Base-by-base conservation (phyloP, 2,329 filamentous ascomycete species). In the Stachybotrys chartarum region DNA sequence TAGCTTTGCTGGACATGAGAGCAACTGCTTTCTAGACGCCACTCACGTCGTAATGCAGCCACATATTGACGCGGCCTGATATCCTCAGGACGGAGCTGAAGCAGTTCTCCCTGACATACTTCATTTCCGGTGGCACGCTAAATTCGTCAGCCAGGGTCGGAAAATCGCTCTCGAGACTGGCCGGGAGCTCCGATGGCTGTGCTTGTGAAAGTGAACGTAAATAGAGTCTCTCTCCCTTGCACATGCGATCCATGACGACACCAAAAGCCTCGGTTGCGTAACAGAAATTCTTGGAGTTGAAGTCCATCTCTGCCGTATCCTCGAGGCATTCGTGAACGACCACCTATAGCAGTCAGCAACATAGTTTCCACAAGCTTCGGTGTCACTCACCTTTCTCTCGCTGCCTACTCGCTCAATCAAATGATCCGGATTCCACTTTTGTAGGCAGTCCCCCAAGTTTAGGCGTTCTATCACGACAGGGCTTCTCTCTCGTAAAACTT, bases 41-140 rank as follows among this genome's bases (percentile, higher is more conserved):
- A 50, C 51, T 71, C 68, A 87, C 85, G 71, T 95, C 90, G 73
- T 94, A 95, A 70, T 95, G 90, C 35, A 96, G 77, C 91, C 92
- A 96, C 82, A 96, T 89, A 46, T 85, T 87, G 11, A 93, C 88
- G 1, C 83, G 83, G 1, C 90, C 90, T 5, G 88, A 93, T 57
- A 96, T 85, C 18, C 91, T 81, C 30, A 96, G 72, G 0, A 91
- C 86, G 3, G 89, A 92, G 67, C 87, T 93, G 66, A 95, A 91
- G 4, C 82, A 70, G 58, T 84, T 83, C n/a, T 85, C 73, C 6
- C 65, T 66, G 5, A 90, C 83, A 39, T 80, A 73, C 0, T 69
- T 69, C 10, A 96, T 73, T 58, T 84, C 75, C 1, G 75, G 61
- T 1, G 91, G 90, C 1, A 96, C 70, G 14, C 68, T 64, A 68